Evolutionary conservation across 352 stramenopile genomes (phyloP), one percentile per base, ranked within the genome.

Genomic region (Phytopythium kandeliae): DNA sequence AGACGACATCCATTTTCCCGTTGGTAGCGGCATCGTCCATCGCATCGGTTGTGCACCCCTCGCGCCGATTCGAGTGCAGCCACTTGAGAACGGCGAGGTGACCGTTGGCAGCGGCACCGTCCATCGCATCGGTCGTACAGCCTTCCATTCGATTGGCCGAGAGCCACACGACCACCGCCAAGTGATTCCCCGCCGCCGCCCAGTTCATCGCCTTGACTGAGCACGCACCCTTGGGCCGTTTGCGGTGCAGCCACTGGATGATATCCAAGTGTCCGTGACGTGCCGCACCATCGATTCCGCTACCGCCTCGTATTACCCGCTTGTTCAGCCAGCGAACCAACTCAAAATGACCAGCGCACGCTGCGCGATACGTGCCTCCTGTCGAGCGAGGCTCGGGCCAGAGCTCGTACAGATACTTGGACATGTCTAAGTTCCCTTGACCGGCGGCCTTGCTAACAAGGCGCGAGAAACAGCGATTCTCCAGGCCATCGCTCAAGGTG

Each of bases 141-240:
- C 38, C 38, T 10, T 45, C 38, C 7, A 22, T 45, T 3, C 38
- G 21, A n/a, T 50, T 38, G 10, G 26, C 28, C 3, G 38, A 30
- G 2, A 50, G 28, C 37, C 50, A 55, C 25, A 43, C 17, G 26
- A 55, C 37, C 13, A 55, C 12, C 1, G 38, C 50, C 15, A 55
- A 22, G 42, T 55, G 50, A 7, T 31, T 31, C 4, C 43, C 30
- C 10, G 11, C 1, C n/a, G 50, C 50, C 4, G 50, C 50, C 22
- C 17, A 28, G 35, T 47, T 19, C 36, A 55, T 41, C 7, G 22
- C 40, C 16, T 17, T 16, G 11, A 19, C 11, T 1, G 34, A 6
- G 34, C 47, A 34, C 22, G 4, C 19, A 12, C 4, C 28, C 38
- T 45, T 30, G 38, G 30, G 15, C 21, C 30, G 21, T 9, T 50